Evolutionary conservation across 345 rosid genomes (phyloP), one percentile per base, ranked within the genome.

Genomic region (Hibiscus tridactylites): DNA sequence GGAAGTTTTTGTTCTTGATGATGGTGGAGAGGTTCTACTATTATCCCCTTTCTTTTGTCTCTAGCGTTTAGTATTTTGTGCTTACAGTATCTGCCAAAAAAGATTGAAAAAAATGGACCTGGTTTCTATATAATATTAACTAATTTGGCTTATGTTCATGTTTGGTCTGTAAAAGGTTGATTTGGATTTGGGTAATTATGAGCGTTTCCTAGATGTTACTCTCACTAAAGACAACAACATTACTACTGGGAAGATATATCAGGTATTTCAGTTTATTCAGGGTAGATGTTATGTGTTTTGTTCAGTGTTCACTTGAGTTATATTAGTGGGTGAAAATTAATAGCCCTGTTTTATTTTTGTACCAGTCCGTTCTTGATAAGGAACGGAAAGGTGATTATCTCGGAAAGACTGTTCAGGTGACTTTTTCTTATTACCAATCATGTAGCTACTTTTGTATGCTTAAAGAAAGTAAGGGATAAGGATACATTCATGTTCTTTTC

Each of bases 1-100:
- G 73, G 97, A 93, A 78, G 98, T 93, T 78, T 93, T 93, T 83
- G 98, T 93, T 68, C 92, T 93, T 26, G 96, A 93, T 71, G 98
- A 93, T 50, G 98, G 98, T 19, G 98, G 98, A 82, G 98, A 93
- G 98, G 98, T 91, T 79, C 71, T 49, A 49, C 16, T 66, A 15
- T 15, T 66, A 15, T 15, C 7, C 10, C 21, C 21, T 50, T 61
- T 61, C 33, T 57, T 58, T 68, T 28, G 44, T 35, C 17, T 44
- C 53, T 65, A 13, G 35, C 21, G 7, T 26, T 26, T n/a, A 24
- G 61, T 16, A 12, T 5, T 44, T 13, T 13, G 9, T 44, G 4
- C 53, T 26, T 6, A 17, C 47, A 46, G 50, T 63, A 28, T 17
- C 52, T 68, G 3, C 28, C 76, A 12, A 24, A 59, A 15, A 73